Conservation (phyloP, 1,284 basidiomycete species). For the Stygiomarasmius scandens region DNA sequence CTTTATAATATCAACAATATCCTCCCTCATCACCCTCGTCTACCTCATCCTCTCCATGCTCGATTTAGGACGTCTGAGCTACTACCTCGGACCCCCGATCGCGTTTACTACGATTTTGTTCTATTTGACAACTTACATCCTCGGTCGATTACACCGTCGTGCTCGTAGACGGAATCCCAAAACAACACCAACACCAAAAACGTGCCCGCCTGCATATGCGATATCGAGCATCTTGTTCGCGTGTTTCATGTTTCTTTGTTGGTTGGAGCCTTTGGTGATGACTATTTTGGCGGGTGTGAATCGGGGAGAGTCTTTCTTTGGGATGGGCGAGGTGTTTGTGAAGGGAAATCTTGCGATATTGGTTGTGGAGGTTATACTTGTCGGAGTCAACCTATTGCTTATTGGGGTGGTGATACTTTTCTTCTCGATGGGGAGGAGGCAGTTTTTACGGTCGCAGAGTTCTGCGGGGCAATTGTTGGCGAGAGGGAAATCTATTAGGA, state of each 20-base stretch:
- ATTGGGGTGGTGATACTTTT: not conserved
- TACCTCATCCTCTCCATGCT: slow-evolving; percentile 6
- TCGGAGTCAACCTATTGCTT: not conserved
- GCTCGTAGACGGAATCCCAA: not conserved
- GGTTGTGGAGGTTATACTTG: not conserved
- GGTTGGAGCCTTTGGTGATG: not conserved
- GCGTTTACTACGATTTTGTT: not conserved
- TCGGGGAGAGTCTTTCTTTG: not conserved
- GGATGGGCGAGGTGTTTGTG: too few species aligned
- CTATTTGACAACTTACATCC: not conserved
- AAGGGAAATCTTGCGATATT: not conserved
- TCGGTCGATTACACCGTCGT: not conserved
- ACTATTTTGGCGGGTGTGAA: not conserved
- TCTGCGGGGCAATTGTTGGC: too few species aligned
- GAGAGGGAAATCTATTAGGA: too few species aligned
- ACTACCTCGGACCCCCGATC: not conserved
- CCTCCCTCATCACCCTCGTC: not conserved
- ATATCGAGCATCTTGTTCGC: not conserved
- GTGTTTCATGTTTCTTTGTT: not conserved
- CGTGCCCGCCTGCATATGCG: not conserved
- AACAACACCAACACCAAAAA: not conserved
- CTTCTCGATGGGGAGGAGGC: not conserved
- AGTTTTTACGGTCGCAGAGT: not conserved
- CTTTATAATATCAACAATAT: not conserved
- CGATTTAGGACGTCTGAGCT: not conserved